Conservation (phyloP, 2,329 filamentous ascomycete species). For the Thielaviopsis ethacetica region DNA sequence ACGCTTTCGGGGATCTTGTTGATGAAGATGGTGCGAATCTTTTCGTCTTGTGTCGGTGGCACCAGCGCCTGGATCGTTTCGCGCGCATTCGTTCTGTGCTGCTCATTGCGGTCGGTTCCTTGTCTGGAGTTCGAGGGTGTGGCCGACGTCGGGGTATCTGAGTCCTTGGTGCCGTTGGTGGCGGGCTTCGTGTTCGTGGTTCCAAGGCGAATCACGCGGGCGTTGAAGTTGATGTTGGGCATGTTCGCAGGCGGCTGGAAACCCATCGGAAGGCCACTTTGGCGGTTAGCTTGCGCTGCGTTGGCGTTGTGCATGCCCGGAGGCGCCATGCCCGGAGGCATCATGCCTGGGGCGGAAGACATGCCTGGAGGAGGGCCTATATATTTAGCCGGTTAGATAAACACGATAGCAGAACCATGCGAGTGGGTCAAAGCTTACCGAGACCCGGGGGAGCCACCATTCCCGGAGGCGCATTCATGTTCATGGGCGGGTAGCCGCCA, state of each 20-base stretch:
- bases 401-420: constrained; percentile 1
- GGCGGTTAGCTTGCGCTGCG: constrained; percentile 60
- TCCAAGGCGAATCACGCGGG: constrained; percentile 85
- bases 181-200: constrained; percentile 53
- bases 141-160: constrained; percentile 22
- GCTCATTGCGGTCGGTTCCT: constrained; percentile 47
- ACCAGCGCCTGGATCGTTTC: constrained; percentile 57
- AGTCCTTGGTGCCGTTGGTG: constrained; percentile 26
- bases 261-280: constrained; percentile 61
- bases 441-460: constrained; percentile 69
- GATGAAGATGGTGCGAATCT: constrained; percentile 79
- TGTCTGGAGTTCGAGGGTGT: constrained; percentile 15
- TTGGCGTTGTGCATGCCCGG: constrained; percentile 64
- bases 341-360: constrained; percentile 35
- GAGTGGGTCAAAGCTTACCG: constrained; percentile 37
- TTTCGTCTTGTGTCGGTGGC: constrained; percentile 78
- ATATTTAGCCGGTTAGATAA: constrained; percentile 10
- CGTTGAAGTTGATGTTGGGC: constrained; percentile 96
- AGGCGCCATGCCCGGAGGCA: constrained; percentile 55
- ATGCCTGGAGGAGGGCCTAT: constrained; percentile 64
- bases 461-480: constrained; percentile 34
- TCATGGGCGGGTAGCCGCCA: constrained; percentile 39
- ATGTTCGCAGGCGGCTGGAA: constrained; percentile 85
- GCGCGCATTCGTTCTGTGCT: constrained; percentile 45
- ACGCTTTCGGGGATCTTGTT: constrained; percentile 68